phyloP scores from a whole-genome alignment of 1,284 basidiomycete species.

The Marasmius tenuissimus region DNA sequence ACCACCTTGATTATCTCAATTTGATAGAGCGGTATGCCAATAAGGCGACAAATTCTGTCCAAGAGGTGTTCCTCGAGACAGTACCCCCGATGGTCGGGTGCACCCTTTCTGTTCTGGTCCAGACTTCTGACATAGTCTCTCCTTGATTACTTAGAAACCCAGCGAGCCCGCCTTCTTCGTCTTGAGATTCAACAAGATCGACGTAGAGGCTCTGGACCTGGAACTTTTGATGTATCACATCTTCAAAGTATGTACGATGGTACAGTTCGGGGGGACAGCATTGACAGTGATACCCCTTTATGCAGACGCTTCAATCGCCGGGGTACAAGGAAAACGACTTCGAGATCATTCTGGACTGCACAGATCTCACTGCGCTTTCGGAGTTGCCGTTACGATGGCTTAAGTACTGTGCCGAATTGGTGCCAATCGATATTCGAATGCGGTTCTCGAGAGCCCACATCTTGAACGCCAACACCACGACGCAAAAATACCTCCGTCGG shows the following conservation, averaged over 20 bases:
- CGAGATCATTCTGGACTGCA: constrained; percentile 83
- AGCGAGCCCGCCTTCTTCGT: constrained; percentile 52
- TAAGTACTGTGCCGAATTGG: constrained; percentile 77
- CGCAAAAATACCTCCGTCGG: constrained; percentile 73
- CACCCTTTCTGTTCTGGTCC: not conserved
- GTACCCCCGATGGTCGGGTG: constrained; percentile 44
- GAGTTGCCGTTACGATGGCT: constrained; percentile 84
- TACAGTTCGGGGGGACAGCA: not conserved
- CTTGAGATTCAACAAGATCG: constrained; percentile 64
- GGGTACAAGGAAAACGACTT: constrained; percentile 51
- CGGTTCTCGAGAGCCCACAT: constrained; percentile 65
- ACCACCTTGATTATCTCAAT: constrained; percentile 64
- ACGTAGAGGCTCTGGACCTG: constrained; percentile 83
- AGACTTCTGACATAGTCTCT: not conserved
- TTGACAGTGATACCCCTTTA: constrained; percentile 31
- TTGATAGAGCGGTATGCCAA: constrained; percentile 72
- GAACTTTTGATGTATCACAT: constrained; percentile 84
- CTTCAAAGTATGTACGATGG: constrained; percentile 57
- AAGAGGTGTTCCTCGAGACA: constrained; percentile 70
- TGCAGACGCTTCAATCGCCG: constrained; percentile 23
- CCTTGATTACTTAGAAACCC: constrained; percentile 38
- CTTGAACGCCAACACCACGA: constrained; percentile 78
- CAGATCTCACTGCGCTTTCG: constrained; percentile 72
- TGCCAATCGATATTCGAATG: constrained; percentile 66
- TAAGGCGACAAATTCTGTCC: constrained; percentile 61